A percentile compares a stretch with the other conserved stretches of the same genome.
Evolutionary conservation across 2,329 filamentous ascomycete species (phyloP).

Genomic region (Colletotrichum viniferum): DNA sequence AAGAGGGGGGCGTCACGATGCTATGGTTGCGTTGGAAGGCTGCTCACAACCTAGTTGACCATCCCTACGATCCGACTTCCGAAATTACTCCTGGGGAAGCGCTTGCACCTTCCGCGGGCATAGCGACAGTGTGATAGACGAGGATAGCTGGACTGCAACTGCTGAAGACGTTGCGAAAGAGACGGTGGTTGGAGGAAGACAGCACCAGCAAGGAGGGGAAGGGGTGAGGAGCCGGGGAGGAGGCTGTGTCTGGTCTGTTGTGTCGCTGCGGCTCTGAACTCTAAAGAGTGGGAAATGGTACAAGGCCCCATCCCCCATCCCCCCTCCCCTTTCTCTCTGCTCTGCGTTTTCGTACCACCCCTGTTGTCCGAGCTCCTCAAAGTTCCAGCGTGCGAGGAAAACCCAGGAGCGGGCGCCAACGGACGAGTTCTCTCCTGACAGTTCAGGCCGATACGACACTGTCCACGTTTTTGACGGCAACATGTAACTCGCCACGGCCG

Average conservation of each 20-base stretch:
- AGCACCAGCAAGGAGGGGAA: neutral
- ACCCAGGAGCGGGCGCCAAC: neutral
- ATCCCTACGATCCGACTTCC: constrained; percentile 10
- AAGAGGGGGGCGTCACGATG: neutral
- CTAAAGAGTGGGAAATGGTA: constrained; percentile 13
- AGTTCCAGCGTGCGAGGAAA: neutral
- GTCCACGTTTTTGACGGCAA: constrained; percentile 18
- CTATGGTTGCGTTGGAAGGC: neutral
- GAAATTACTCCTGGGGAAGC: constrained; percentile 16
- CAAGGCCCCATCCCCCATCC: neutral
- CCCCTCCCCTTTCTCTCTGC: neutral
- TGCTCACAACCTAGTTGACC: neutral
- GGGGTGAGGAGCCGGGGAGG: neutral
- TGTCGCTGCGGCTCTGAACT: constrained; percentile 10
- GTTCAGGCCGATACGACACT: constrained; percentile 1
- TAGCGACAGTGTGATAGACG: neutral
- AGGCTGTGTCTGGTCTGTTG: neutral
- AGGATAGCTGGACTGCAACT: neutral
- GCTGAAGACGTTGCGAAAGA: neutral
- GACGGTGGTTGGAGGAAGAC: neutral
- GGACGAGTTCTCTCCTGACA: neutral
- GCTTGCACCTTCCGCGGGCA: constrained; percentile 12
- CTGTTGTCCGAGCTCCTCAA: neutral
- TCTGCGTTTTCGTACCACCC: neutral
- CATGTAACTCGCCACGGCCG: neutral